Conservation (phyloP, 495 filamentous ascomycete species). For the Xylaria flabelliformis region DNA sequence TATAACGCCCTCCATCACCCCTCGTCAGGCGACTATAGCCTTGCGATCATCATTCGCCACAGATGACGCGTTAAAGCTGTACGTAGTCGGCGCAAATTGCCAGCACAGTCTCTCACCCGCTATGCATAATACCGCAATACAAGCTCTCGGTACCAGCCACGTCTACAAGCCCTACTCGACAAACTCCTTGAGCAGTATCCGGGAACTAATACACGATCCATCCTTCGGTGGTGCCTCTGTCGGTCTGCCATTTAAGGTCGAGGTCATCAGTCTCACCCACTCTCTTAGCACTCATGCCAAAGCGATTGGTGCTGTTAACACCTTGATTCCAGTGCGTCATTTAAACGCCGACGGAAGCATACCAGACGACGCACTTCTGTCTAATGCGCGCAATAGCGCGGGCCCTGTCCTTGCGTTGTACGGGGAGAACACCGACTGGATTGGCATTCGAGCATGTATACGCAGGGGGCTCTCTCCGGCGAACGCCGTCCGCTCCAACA, state of each 20-base stretch:
- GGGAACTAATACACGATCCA: slow-evolving; percentile 65
- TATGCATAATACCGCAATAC: slow-evolving; percentile 77
- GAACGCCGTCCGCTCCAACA: slow-evolving; percentile 70
- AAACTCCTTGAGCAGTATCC: slow-evolving; percentile 62
- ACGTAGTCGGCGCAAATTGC: slow-evolving; percentile 72
- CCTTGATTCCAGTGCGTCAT: slow-evolving; percentile 71
- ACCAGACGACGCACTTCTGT: slow-evolving; percentile 62
- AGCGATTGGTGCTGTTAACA: slow-evolving; percentile 79
- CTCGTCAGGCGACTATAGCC: slow-evolving; percentile 63
- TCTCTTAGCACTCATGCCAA: slow-evolving; percentile 73
- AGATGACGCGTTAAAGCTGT: slow-evolving; percentile 67
- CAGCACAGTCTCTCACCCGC: slow-evolving; percentile 74
- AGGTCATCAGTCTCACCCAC: slow-evolving; percentile 67
- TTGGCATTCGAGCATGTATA: slow-evolving; percentile 68
- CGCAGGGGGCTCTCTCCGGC: slow-evolving; percentile 74
- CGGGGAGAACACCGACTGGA: slow-evolving; percentile 82
- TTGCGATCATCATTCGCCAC: slow-evolving; percentile 59
- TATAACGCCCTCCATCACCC: slow-evolving; percentile 56
- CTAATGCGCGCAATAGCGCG: slow-evolving; percentile 64
- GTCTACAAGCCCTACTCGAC: slow-evolving; percentile 67
- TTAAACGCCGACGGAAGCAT: slow-evolving; percentile 62
- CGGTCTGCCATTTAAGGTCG: slow-evolving; percentile 74
- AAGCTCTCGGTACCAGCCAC: slow-evolving; percentile 70
- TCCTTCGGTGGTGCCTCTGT: slow-evolving; percentile 74
- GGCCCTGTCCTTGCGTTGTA: slow-evolving; percentile 71